phyloP scores from a whole-genome alignment of 2,329 filamentous ascomycete genomes.

The Diaporthe batatas region DNA sequence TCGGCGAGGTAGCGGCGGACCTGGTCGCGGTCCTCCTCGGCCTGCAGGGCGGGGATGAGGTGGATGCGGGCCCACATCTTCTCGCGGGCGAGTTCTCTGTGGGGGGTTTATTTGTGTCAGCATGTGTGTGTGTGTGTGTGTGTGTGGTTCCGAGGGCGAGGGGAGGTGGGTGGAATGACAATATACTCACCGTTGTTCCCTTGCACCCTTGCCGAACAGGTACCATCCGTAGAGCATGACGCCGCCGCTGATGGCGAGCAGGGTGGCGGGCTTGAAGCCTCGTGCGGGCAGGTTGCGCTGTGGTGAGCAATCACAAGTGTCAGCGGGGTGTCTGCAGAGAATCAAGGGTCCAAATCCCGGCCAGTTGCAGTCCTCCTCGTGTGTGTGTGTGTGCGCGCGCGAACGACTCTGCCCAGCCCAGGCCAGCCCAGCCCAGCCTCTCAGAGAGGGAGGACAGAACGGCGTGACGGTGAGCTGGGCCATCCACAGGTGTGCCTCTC shows the following conservation, averaged over 20 bases:
- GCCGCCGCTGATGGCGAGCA: slow-evolving; percentile 81
- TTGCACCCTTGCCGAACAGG: slow-evolving; percentile 82
- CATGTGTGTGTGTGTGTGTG: not conserved
- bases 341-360: too few relatives aligned
- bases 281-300: slow-evolving; percentile 92
- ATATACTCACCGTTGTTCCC: slow-evolving; percentile 84
- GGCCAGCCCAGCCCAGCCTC: too few relatives aligned
- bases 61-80: slow-evolving; percentile 99
- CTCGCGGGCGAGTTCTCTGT: slow-evolving; percentile 91
- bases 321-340: too few relatives aligned
- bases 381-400: too few relatives aligned
- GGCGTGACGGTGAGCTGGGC: too few relatives aligned
- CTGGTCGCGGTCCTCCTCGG: slow-evolving; percentile 96
- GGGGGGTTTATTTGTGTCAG: slow-evolving; percentile 28
- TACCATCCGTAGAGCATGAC: slow-evolving; percentile 95
- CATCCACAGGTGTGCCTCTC: too few relatives aligned
- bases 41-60: slow-evolving; percentile 92
- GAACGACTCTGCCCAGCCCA: too few relatives aligned
- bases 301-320: not conserved
- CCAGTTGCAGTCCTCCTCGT: slow-evolving; percentile 1
- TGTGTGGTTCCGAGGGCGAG: not conserved
- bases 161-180: not conserved
- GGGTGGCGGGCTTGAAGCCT: slow-evolving; percentile 86
- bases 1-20: slow-evolving; percentile 89
- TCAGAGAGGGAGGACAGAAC: too few relatives aligned